Evolutionary conservation across 768 basidiomycete species (phyloP).

Genomic region (Suillus hirtellus): DNA sequence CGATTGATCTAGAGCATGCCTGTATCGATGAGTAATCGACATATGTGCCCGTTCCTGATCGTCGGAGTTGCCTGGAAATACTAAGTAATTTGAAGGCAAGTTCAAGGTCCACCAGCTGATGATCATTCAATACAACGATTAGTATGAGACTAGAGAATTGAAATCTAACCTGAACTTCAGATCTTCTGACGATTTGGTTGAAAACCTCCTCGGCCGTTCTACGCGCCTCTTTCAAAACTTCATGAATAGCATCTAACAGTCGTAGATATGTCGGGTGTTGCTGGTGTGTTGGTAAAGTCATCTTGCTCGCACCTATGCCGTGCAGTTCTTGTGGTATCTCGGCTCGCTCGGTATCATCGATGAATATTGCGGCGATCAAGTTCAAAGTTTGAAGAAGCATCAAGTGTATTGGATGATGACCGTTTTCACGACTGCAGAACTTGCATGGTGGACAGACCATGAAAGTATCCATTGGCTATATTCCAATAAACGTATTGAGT

Average conservation of each 20-base stretch:
- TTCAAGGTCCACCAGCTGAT: slow-evolving; percentile 31
- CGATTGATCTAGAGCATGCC: slow-evolving; percentile 57
- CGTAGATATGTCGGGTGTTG: slow-evolving; percentile 4
- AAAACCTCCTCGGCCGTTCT: slow-evolving; percentile 20
- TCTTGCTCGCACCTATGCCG: slow-evolving; percentile 3
- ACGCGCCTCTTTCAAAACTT: slow-evolving; percentile 24
- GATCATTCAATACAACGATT: not conserved
- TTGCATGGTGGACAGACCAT: slow-evolving; percentile 40
- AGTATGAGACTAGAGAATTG: not conserved
- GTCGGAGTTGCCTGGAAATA: slow-evolving; percentile 45
- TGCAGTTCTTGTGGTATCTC: not conserved
- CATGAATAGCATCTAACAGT: slow-evolving; percentile 24
- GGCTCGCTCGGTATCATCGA: slow-evolving; percentile 33
- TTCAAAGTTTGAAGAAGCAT: slow-evolving; percentile 43
- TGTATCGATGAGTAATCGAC: slow-evolving; percentile 71
- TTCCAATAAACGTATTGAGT: slow-evolving; percentile 24
- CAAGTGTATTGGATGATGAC: slow-evolving; percentile 30
- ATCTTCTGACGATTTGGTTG: slow-evolving; percentile 17
- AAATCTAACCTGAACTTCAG: slow-evolving; percentile 29
- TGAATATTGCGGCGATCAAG: slow-evolving; percentile 41
- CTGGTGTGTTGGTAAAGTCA: slow-evolving; percentile 1
- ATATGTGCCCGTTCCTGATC: slow-evolving; percentile 34
- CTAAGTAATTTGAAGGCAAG: slow-evolving; percentile 39
- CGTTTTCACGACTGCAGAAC: slow-evolving; percentile 25
- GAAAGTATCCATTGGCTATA: slow-evolving; percentile 54